Conservation (phyloP, 805 yeast species). For the Candida yuanshanica region DNA sequence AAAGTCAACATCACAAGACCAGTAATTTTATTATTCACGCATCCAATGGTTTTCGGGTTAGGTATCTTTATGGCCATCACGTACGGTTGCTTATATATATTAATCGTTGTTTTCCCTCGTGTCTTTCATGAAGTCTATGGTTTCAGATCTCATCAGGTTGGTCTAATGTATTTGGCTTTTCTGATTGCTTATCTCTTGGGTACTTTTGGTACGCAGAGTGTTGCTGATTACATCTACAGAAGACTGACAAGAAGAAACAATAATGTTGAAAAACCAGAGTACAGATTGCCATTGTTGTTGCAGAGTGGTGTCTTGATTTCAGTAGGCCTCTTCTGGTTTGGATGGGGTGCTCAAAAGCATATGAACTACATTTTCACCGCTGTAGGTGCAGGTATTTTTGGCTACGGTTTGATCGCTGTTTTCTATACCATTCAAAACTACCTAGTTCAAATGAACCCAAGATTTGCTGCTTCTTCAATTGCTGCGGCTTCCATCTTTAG, state of each 20-base stretch:
- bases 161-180: constrained; percentile 53
- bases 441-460: constrained; percentile 64
- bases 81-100: constrained; percentile 61
- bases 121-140: constrained; percentile 44
- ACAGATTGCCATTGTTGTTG: constrained; percentile 46
- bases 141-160: constrained; percentile 42
- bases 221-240: constrained; percentile 36
- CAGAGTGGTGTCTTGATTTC: constrained; percentile 48
- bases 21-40: constrained; percentile 41
- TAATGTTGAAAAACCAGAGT: constrained; percentile 60
- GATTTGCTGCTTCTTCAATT: constrained; percentile 62
- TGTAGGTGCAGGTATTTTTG: constrained; percentile 56
- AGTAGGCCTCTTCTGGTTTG: constrained; percentile 61
- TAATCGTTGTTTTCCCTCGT: constrained; percentile 55
- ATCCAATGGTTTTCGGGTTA: constrained; percentile 60
- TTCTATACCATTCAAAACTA: constrained; percentile 66
- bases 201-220: constrained; percentile 40
- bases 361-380: constrained; percentile 59
- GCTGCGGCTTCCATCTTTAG: constrained; percentile 67
- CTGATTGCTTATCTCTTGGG: constrained; percentile 52
- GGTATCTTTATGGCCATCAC: constrained; percentile 61
- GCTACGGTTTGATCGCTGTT: constrained; percentile 54
- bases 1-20: constrained; percentile 47
- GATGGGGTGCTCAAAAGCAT: constrained; percentile 59
- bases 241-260: constrained; percentile 34